A percentile compares a stretch with the other conserved stretches of the same genome.
Conservation (phyloP, 768 basidiomycete species). For the Podaxis mareebaensis region DNA sequence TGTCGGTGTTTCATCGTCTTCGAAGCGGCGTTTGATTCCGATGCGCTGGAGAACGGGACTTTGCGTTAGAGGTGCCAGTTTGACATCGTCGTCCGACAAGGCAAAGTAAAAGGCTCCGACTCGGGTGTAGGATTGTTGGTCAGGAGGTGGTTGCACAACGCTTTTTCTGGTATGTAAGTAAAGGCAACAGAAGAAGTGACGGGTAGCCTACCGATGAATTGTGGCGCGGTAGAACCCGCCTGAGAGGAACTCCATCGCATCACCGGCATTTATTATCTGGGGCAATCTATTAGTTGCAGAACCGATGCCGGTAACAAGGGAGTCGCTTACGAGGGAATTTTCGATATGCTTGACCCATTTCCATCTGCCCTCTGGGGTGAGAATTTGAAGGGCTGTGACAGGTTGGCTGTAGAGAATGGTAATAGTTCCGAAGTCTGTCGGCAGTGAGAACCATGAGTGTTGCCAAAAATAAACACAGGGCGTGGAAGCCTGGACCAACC, state of each 20-base stretch:
- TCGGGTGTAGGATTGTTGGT: constrained; percentile 50
- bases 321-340: constrained; percentile 48
- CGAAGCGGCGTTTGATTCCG: constrained; percentile 39
- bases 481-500: constrained; percentile 29
- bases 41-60: constrained; percentile 50
- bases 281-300: background rate
- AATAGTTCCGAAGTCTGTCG: constrained; percentile 51
- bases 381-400: constrained; percentile 57
- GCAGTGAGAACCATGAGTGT: background rate
- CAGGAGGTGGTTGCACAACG: constrained; percentile 57
- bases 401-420: constrained; percentile 65
- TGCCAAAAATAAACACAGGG: background rate
- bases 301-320: background rate
- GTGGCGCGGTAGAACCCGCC: constrained; percentile 62
- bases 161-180: constrained; percentile 25
- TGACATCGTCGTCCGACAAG: constrained; percentile 50
- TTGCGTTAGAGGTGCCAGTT: constrained; percentile 42
- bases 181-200: background rate
- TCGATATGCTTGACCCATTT: constrained; percentile 59
- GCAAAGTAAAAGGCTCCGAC: constrained; percentile 62
- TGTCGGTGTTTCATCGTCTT: constrained; percentile 45
- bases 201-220: constrained; percentile 40
- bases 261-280: constrained; percentile 62
- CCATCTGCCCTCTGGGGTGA: constrained; percentile 53
- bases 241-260: constrained; percentile 59